phyloP scores from a whole-genome alignment of 345 rosid species.

The Eucalyptus tenuipes region DNA sequence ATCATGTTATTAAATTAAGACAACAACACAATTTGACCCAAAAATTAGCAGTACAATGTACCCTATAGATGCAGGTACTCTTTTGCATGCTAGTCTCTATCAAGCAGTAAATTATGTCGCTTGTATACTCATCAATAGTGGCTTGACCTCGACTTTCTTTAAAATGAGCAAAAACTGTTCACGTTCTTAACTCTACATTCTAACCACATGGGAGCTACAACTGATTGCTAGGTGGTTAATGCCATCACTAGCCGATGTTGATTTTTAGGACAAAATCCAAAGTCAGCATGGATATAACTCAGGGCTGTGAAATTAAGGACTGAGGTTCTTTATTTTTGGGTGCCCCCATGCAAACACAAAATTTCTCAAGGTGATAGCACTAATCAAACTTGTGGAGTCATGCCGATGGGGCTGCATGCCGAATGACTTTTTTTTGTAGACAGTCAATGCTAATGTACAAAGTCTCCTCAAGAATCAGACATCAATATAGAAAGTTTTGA shows the following conservation, averaged over 20 bases:
- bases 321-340: background rate
- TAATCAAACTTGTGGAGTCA: background rate
- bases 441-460: background rate
- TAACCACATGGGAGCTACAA: background rate
- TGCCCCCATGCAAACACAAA: background rate
- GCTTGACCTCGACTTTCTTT: background rate
- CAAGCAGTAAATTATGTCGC: background rate
- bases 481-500: background rate
- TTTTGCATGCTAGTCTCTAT: background rate
- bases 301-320: background rate
- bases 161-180: background rate
- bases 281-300: background rate
- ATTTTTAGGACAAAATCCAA: background rate
- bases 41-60: background rate
- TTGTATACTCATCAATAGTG: background rate
- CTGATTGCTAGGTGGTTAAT: background rate
- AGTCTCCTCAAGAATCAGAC: background rate
- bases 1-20: background rate
- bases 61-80: background rate
- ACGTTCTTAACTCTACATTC: background rate
- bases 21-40: background rate
- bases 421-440: background rate
- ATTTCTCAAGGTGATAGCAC: background rate
- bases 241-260: background rate
- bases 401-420: background rate